These are phyloP conservation scores for Phytophthora pini DNA, from an alignment of 352 stramenopile genomes.

Conservation along the genomic window DNA sequence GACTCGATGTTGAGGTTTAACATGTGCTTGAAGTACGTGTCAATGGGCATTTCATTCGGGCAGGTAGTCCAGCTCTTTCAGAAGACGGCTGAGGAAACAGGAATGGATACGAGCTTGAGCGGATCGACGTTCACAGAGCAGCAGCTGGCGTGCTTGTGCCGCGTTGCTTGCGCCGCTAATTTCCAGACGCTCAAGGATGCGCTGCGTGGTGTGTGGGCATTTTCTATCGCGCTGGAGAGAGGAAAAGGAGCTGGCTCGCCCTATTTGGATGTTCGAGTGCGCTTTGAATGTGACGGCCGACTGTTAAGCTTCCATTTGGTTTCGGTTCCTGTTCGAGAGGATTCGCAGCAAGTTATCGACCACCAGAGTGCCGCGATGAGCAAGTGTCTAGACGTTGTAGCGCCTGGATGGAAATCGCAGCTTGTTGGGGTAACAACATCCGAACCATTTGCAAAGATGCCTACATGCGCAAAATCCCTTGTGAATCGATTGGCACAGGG, in stretches of 20 bases:
- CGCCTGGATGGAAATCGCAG: constrained; percentile 26
- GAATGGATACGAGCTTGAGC: constrained; percentile 25
- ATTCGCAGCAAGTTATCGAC: constrained; percentile 21
- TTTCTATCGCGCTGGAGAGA: constrained; percentile 28
- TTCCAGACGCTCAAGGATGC: constrained; percentile 38
- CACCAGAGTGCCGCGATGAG: constrained; percentile 24
- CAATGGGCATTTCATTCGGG: constrained; percentile 34
- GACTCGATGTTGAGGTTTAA: constrained; percentile 37
- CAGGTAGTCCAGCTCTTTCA: constrained; percentile 33
- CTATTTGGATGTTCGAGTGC: constrained; percentile 33
- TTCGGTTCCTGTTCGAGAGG: constrained; percentile 32
- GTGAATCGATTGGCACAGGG: constrained; percentile 19
- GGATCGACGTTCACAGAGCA: constrained; percentile 28
- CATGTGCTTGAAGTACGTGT: constrained; percentile 40
- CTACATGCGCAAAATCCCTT: constrained; percentile 14
- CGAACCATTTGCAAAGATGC: constrained; percentile 21
- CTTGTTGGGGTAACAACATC: constrained; percentile 29
- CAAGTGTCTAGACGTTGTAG: constrained; percentile 36
- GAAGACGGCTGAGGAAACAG: constrained; percentile 32
- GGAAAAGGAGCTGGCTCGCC: constrained; percentile 25
- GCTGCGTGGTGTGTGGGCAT: constrained; percentile 33
- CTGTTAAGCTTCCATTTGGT: constrained; percentile 39
- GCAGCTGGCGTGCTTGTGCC: constrained; percentile 31
- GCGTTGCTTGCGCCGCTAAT: constrained; percentile 38
- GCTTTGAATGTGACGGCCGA: constrained; percentile 29